Base-by-base conservation (phyloP, 768 basidiomycete genomes). In the Leucosporidium creatinivorum region DNA sequence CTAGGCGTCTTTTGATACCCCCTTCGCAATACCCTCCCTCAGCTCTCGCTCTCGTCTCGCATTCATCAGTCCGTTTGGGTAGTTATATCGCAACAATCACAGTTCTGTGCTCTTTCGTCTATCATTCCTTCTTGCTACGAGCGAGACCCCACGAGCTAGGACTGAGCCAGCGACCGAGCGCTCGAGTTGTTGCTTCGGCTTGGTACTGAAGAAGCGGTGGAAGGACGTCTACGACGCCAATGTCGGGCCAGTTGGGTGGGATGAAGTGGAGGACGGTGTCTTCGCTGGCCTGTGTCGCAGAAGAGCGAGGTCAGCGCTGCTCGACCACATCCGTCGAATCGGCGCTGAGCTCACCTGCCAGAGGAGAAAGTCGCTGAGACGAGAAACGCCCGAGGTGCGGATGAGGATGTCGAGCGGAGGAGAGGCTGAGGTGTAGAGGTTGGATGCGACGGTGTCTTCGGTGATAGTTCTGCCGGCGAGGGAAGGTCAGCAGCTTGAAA, bases 161-260 rank as follows among this genome's bases (percentile, higher is more conserved):
- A 44, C 39, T 44, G 10, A 44, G 39, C 39, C 6, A 44, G 2
- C 39, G 39, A 44, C 39, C 39, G 39, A 44, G 39, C 8, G 39
- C 13, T 3, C 39, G 39, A 44, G 39, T 44, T 2, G 39, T 44
- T 13, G 39, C 30, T 25, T 77, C 76, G 1, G 75, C 75, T 77
- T 99, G 94, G 78, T 87, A 98, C 61, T 89, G 87, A 52, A 98
- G 80, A 25, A 99, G 79, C 61, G 98, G 86, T 1, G 92, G 91
- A 28, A 96, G 77, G 73, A 99, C 85, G 72, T 98, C 89, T 64
- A 84, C 81, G 3, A 97, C 76, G 7, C 92, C 89, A 75, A 96
- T 94, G 63, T 93, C 87, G 0, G 96, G 96, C 96, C 96, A 99
- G 75, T 87, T 92, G 0, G 85, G 84, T 19, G 85, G 80, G 25